Evolutionary conservation across 129 eudicot genomes (phyloP), one percentile per base, ranked within the genome.

Genomic region (Mikania micrantha): DNA sequence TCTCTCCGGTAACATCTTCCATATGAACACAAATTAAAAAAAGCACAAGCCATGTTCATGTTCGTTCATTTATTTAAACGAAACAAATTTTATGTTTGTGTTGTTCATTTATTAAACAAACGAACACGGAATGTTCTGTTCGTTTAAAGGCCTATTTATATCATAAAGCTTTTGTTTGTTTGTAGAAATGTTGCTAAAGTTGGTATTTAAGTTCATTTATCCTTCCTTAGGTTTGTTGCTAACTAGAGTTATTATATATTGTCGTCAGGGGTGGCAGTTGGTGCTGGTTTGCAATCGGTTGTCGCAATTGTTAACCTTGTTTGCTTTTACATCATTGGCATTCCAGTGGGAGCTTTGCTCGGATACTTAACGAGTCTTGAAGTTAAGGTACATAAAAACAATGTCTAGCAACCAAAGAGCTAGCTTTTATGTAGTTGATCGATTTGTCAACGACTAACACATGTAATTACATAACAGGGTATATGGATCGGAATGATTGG

Each of bases 401-500:
- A 20, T 4, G 17, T 41, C 13, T 41, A 3, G 2, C 5, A 1
- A 32, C n/a, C n/a, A n/a, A n/a, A n/a, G n/a, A n/a, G n/a, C n/a
- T n/a, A n/a, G n/a, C n/a, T n/a, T n/a, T n/a, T n/a, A n/a, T n/a
- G n/a, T n/a, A n/a, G n/a, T n/a, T n/a, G n/a, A n/a, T n/a, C 36
- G 5, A 2, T 34, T 32, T 69, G 4, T 12, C 9, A 12, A 34
- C 7, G 52, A 35, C 38, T 34, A 4, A 2, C 54, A n/a, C 7
- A 10, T 36, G 8, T n/a, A 1, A 69, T 60, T 22, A 13, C 19
- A 25, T 58, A 11, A 13, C 38, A 86, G 91, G 92, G 92, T 7
- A 80, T 86, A 74, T 86, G 92, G 88, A 67, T 83, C 12, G 92
- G 92, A 80, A 86, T 86, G 92, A 71, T 77, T 68, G 28, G 79